Conservation (phyloP, 768 basidiomycete genomes). For the Tulasnella sp. region DNA sequence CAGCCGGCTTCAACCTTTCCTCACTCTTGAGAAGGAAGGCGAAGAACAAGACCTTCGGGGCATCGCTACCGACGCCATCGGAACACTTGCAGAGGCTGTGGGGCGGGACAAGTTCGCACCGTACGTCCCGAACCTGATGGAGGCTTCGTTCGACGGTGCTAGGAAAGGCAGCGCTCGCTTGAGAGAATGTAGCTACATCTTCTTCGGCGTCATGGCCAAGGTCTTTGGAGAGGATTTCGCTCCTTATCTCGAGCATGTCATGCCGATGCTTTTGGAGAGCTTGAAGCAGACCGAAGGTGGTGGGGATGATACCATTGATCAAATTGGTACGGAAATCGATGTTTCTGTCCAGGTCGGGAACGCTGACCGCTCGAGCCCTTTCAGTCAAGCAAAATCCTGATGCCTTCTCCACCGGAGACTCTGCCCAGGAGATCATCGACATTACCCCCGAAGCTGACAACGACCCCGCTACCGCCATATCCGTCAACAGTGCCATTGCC, state of each 20-base stretch:
- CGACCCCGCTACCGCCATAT: slow-evolving; percentile 81
- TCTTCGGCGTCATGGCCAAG: slow-evolving; percentile 97
- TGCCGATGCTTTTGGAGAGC: slow-evolving; percentile 79
- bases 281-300: slow-evolving; percentile 80
- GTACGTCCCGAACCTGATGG: slow-evolving; percentile 96
- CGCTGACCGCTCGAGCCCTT: not conserved
- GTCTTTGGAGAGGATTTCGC: slow-evolving; percentile 95
- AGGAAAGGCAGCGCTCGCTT: slow-evolving; percentile 82
- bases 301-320: slow-evolving; percentile 45
- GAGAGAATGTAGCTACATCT: slow-evolving; percentile 93
- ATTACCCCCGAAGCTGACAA: slow-evolving; percentile 51
- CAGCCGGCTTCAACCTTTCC: slow-evolving; percentile 82
- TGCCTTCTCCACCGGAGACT: slow-evolving; percentile 61
- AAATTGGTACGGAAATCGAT: slow-evolving; percentile 27
- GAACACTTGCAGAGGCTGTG: slow-evolving; percentile 95
- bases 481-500: slow-evolving; percentile 92
- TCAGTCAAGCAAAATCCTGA: slow-evolving; percentile 35
- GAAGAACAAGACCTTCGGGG: slow-evolving; percentile 94
- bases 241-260: slow-evolving; percentile 75
- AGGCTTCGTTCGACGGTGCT: slow-evolving; percentile 85
- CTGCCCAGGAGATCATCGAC: slow-evolving; percentile 48
- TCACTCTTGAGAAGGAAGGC: slow-evolving; percentile 77
- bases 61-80: slow-evolving; percentile 98
- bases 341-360: not conserved
- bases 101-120: slow-evolving; percentile 91